Conservation (phyloP, 768 basidiomycete genomes). For the Trametes cinnabarina region DNA sequence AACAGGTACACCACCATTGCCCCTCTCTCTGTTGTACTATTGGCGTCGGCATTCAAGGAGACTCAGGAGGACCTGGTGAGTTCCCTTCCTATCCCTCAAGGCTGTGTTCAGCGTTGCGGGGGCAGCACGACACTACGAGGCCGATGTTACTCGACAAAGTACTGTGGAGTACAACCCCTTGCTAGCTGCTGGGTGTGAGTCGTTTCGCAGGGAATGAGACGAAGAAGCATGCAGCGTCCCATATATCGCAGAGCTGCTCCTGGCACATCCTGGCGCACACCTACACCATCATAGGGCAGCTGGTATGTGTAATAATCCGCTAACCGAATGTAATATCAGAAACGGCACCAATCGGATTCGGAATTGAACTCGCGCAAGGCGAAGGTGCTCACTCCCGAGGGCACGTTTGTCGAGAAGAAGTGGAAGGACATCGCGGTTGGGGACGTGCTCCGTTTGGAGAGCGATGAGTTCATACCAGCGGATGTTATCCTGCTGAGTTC, state of each 20-base stretch:
- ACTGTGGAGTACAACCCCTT: too few relatives aligned
- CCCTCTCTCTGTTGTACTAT: constrained; percentile 82
- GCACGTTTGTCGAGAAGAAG: constrained; percentile 67
- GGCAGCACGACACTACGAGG: too few relatives aligned
- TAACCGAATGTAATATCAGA: constrained; percentile 43
- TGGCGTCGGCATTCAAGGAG: constrained; percentile 96
- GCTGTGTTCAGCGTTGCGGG: too few relatives aligned
- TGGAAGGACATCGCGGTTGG: constrained; percentile 93
- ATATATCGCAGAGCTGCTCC: too few relatives aligned
- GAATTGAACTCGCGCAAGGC: constrained; percentile 84
- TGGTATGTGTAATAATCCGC: too few relatives aligned
- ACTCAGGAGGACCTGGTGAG: constrained; percentile 89
- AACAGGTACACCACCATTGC: constrained; percentile 93
- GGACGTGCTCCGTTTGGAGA: constrained; percentile 88
- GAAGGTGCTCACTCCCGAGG: constrained; percentile 66
- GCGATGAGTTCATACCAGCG: constrained; percentile 93
- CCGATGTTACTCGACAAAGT: too few relatives aligned
- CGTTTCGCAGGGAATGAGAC: too few relatives aligned
- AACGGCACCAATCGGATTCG: constrained; percentile 94
- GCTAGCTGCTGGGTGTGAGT: too few relatives aligned
- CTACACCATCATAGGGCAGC: too few relatives aligned
- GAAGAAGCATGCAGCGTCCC: too few relatives aligned
- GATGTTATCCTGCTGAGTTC: constrained; percentile 86
- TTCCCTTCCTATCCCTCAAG: constrained; percentile 17
- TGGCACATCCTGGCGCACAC: too few relatives aligned